phyloP scores from a whole-genome alignment of 1,284 basidiomycete genomes.

The Cryptococcus sp. region DNA sequence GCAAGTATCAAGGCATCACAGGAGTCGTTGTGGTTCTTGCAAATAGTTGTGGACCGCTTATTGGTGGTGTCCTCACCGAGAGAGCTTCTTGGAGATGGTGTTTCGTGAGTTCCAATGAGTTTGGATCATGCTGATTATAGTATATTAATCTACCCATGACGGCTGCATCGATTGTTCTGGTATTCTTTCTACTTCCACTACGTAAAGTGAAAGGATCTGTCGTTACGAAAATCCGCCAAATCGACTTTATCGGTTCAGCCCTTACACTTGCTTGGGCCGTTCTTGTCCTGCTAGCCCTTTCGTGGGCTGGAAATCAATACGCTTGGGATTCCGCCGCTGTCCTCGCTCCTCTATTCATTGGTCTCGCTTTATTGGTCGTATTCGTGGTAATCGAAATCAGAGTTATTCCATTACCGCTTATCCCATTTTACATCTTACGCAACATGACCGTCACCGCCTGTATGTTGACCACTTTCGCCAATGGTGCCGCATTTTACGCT shows the following conservation, averaged over 20 bases:
- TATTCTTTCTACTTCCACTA: conserved; percentile 62
- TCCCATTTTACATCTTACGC: conserved; percentile 70
- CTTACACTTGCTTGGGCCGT: conserved; percentile 61
- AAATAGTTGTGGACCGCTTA: conserved; percentile 44
- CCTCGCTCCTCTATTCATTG: conserved; percentile 59
- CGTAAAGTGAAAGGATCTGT: conserved; percentile 61
- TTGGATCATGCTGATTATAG: conserved; percentile 6
- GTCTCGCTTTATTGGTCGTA: conserved; percentile 54
- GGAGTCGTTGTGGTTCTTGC: conserved; percentile 40
- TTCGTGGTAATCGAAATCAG: conserved; percentile 73
- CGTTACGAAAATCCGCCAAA: conserved; percentile 58
- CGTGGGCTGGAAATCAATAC: conserved; percentile 69
- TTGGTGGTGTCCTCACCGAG: conserved; percentile 46
- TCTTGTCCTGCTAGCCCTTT: conserved; percentile 63
- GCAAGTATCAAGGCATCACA: conserved; percentile 48
- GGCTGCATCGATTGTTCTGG: conserved; percentile 54
- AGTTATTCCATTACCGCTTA: conserved; percentile 61
- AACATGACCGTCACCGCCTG: conserved; percentile 64
- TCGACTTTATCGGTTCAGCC: conserved; percentile 63
- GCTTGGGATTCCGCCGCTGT: conserved; percentile 64
- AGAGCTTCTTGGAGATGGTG: conserved; percentile 54
- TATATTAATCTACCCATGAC: conserved; percentile 65
- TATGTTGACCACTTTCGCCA: conserved; percentile 62
- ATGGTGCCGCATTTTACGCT: conserved; percentile 51
- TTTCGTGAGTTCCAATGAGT: conserved; percentile 12